Conservation (phyloP, 23 red algal species). For the Gracilaria vermiculophylla region DNA sequence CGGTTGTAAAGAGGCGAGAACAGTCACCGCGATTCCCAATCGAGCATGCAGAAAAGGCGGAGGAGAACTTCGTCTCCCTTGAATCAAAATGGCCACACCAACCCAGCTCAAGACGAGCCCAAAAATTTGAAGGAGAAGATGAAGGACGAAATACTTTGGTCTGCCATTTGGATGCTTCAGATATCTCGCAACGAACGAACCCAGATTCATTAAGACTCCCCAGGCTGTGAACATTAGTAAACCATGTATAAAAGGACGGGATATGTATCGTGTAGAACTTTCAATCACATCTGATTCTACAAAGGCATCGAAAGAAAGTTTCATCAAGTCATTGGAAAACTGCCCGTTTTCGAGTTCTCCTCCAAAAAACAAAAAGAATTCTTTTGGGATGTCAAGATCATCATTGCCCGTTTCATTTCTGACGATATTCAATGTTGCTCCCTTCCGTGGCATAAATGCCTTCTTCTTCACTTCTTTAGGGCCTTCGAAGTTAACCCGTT, state of each 20-base stretch:
- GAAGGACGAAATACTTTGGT: constrained; percentile 18
- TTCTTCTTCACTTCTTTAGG: not conserved
- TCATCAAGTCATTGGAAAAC: constrained; percentile 46
- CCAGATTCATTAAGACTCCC: constrained; percentile 34
- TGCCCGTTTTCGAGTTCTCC: constrained; percentile 44
- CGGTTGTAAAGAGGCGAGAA: constrained; percentile 36
- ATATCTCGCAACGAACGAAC: constrained; percentile 28
- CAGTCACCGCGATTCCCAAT: constrained; percentile 15
- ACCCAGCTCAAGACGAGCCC: constrained; percentile 19
- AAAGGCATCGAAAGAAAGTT: constrained; percentile 26
- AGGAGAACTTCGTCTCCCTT: not conserved
- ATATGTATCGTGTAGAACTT: not conserved
- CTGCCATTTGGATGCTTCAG: constrained; percentile 24
- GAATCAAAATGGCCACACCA: constrained; percentile 12
- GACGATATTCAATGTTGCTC: constrained; percentile 40
- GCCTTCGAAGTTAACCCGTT: constrained; percentile 13
- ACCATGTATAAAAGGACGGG: constrained; percentile 37
- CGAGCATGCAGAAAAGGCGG: constrained; percentile 14
- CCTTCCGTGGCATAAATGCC: constrained; percentile 9
- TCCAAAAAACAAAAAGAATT: constrained; percentile 50
- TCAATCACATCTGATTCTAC: constrained; percentile 26
- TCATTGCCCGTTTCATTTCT: constrained; percentile 26
- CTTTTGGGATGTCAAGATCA: constrained; percentile 33
- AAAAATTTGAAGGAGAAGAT: constrained; percentile 23
- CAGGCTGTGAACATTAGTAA: constrained; percentile 37